These are phyloP conservation scores for Gaertneriomyces semiglobifer DNA, from an alignment of 192 early-diverging fungal genomes.

Conservation along the genomic window DNA sequence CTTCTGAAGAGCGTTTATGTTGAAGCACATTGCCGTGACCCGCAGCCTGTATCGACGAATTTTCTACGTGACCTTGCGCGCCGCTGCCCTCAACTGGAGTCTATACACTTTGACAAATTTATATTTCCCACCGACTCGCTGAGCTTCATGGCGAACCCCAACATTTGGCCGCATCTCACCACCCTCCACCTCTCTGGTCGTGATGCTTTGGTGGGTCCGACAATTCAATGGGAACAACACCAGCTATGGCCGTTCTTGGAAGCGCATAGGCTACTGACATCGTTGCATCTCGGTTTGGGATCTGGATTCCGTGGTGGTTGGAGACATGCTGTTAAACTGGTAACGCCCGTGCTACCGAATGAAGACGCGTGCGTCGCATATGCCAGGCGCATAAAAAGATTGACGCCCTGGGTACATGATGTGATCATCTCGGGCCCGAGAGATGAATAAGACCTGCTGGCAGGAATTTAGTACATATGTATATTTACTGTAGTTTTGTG, in stretches of 20 bases:
- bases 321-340: neutral
- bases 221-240: neutral
- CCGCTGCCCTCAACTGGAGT: constrained; percentile 1
- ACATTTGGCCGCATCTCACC: neutral
- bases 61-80: neutral
- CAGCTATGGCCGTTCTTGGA: neutral
- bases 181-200: neutral
- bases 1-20: neutral
- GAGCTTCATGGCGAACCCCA: neutral
- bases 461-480: too few species aligned
- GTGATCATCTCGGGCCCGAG: neutral
- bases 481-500: too few species aligned
- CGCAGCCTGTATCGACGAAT: neutral
- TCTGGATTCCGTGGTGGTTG: neutral
- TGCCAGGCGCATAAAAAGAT: neutral
- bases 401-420: neutral
- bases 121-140: neutral
- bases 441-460: too few species aligned
- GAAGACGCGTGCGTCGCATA: neutral
- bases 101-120: neutral
- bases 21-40: neutral
- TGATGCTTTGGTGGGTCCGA: neutral
- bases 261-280: constrained; percentile 1
- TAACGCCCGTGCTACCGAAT: neutral
- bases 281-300: constrained; percentile 3